These are phyloP conservation scores for Malassezia brasiliensis DNA, from an alignment of 1,284 basidiomycete genomes.

Conservation along the genomic window DNA sequence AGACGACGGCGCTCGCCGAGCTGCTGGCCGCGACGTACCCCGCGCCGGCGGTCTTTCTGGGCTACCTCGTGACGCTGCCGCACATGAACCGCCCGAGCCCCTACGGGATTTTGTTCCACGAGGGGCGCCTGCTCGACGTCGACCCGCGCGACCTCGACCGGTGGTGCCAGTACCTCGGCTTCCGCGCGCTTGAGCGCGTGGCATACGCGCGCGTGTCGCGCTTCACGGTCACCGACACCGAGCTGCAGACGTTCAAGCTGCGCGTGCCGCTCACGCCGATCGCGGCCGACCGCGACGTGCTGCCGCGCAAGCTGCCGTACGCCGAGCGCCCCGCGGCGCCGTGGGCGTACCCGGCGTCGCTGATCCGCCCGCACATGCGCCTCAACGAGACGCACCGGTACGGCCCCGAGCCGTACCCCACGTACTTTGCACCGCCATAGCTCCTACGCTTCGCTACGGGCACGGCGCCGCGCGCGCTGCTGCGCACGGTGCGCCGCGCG, in stretches of 20 bases:
- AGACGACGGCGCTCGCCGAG: conserved; percentile 69
- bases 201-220: conserved; percentile 39
- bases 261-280: conserved; percentile 23
- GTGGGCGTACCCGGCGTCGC: conserved; percentile 6
- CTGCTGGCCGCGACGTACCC: conserved; percentile 68
- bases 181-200: conserved; percentile 34
- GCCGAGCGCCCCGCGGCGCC: neutral
- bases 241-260: conserved; percentile 43
- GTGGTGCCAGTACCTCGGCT: conserved; percentile 46
- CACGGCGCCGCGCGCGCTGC: conserved; percentile 5
- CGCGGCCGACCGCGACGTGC: conserved; percentile 27
- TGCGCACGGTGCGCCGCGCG: conserved; percentile 11
- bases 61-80: conserved; percentile 63
- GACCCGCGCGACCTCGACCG: conserved; percentile 51
- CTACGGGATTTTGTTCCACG: conserved; percentile 62
- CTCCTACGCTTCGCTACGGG: neutral
- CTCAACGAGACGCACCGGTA: conserved; percentile 10
- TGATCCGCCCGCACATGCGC: neutral
- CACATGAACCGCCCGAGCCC: conserved; percentile 65
- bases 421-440: conserved; percentile 1
- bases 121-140: conserved; percentile 43
- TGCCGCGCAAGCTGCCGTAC: neutral
- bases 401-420: neutral
- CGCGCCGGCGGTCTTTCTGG: conserved; percentile 69
- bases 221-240: conserved; percentile 42